Base-by-base conservation (phyloP, 768 basidiomycete genomes). In the Lactarius vividus region DNA sequence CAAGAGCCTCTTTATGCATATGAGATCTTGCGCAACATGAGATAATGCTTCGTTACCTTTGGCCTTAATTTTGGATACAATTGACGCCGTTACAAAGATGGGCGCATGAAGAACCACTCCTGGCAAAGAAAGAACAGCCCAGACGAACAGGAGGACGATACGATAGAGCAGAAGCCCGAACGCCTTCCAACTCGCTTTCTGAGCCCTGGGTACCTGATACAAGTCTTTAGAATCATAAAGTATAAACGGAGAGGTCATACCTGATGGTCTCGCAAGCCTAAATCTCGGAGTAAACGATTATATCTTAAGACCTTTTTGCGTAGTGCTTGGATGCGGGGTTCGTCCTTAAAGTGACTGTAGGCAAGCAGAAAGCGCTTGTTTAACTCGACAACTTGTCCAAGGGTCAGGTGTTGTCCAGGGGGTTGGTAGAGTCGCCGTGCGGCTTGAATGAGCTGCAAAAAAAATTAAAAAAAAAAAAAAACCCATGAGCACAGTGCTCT, bases 221-320 rank as follows among this genome's bases (percentile, higher is more conserved):
- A 40, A 55, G 57, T 64, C 49, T n/a, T 46, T 61, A 52, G 16
- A 42, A 53, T 35, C 57, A 62, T 63, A 31, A 55, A 64, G 57
- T 54, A 53, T 58, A 10, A 37, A 40, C 61, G 54, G 26, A 7
- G 56, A 66, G 16, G 31, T 70, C 77, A 61, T 70, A 89, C 92
- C 80, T 98, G 95, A 73, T 98, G 96, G 74, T 97, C 96, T 54
- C 93, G 88, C 64, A 98, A 80, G 10, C 96, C 96, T 58, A 98
- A 81, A 77, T 96, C 92, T 37, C 91, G 84, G 33, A 97, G 81
- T 42, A 89, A 79, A 52, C 92, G 88, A 72, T 98, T 97, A 74
- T 98, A 98, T 69, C 89, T 90, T 35, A 92, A 79, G 42, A 98
- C 94, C 68, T 92, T 87, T 56, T 77, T 79, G 33, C 91, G 83